Conservation (phyloP, 2,329 filamentous ascomycete genomes). For the Paracorniculantispora psalliotae region DNA sequence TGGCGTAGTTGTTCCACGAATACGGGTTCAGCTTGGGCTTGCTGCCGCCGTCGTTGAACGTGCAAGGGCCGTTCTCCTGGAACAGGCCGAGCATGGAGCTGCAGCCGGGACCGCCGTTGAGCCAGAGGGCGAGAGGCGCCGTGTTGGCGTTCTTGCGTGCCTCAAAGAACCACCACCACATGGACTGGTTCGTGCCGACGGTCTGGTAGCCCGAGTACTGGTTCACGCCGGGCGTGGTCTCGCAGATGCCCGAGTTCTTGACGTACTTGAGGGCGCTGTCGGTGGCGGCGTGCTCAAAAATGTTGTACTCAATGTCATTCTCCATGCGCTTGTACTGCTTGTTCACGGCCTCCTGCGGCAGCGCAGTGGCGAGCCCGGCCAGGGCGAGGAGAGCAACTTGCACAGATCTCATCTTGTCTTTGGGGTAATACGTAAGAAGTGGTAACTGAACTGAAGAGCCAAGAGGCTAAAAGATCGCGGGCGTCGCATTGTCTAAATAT, state of each 20-base stretch:
- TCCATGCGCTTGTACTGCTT: slow-evolving; percentile 16
- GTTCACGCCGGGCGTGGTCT: slow-evolving; percentile 13
- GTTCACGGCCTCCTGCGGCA: slow-evolving; percentile 11
- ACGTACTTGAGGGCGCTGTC: slow-evolving; percentile 42
- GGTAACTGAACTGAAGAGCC: neutral
- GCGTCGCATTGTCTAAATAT: neutral
- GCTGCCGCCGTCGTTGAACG: slow-evolving; percentile 31
- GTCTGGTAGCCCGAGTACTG: slow-evolving; percentile 15
- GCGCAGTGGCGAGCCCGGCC: slow-evolving; percentile 1
- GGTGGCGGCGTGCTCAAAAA: slow-evolving; percentile 45
- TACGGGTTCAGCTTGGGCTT: slow-evolving; percentile 39
- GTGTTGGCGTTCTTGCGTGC: slow-evolving; percentile 21
- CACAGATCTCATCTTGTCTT: neutral
- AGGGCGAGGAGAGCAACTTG: slow-evolving; percentile 9
- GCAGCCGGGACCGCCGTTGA: slow-evolving; percentile 37
- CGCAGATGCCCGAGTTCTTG: slow-evolving; percentile 36
- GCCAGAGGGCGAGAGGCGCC: slow-evolving; percentile 33
- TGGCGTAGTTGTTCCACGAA: slow-evolving; percentile 38
- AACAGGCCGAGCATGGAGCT: slow-evolving; percentile 37
- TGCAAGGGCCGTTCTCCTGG: slow-evolving; percentile 40
- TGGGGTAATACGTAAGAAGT: neutral
- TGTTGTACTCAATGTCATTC: slow-evolving; percentile 31
- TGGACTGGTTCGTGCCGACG: slow-evolving; percentile 28
- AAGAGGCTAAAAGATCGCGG: accelerated
- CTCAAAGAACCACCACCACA: slow-evolving; percentile 41